Evolutionary conservation across 164 flowering plant species (phyloP).

Genomic region (Macadamia tetraphylla): DNA sequence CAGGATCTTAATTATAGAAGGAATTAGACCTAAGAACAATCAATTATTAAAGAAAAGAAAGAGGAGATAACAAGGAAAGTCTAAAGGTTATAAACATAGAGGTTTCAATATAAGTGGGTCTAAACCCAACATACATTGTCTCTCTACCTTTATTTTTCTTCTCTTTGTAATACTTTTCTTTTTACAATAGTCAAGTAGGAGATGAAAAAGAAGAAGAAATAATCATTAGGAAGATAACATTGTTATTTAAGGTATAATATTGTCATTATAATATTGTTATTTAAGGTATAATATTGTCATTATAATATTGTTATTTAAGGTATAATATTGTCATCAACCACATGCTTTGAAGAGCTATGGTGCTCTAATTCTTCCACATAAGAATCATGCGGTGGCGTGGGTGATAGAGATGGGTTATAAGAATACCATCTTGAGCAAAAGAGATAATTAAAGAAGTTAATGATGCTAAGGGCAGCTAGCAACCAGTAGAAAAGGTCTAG

Average conservation of each 20-base stretch:
- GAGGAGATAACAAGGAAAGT: background rate
- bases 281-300: slow-evolving; percentile 23
- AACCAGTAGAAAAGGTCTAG: slow-evolving; percentile 72
- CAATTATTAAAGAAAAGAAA: slow-evolving; percentile 12
- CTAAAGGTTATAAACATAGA: slow-evolving; percentile 13
- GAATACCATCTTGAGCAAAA: slow-evolving; percentile 67
- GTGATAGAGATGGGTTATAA: slow-evolving; percentile 25
- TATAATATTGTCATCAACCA: slow-evolving; percentile 21
- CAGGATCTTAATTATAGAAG: background rate
- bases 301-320: slow-evolving; percentile 12
- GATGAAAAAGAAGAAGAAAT: background rate
- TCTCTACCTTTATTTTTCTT: background rate
- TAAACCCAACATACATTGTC: slow-evolving; percentile 1
- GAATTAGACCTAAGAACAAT: slow-evolving; percentile 19
- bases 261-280: background rate
- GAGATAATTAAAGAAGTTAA: slow-evolving; percentile 60
- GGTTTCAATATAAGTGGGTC: slow-evolving; percentile 15
- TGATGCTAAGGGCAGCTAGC: slow-evolving; percentile 50
- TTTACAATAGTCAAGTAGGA: slow-evolving; percentile 14
- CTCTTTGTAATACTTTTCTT: background rate
- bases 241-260: too few relatives aligned
- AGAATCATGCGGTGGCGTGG: slow-evolving; percentile 21
- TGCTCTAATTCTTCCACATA: slow-evolving; percentile 16
- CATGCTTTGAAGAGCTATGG: slow-evolving; percentile 24
- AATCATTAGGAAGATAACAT: slow-evolving; percentile 2